Evolutionary conservation across 192 early-diverging fungal genomes (phyloP).

Genomic region (Coemansia sp.): DNA sequence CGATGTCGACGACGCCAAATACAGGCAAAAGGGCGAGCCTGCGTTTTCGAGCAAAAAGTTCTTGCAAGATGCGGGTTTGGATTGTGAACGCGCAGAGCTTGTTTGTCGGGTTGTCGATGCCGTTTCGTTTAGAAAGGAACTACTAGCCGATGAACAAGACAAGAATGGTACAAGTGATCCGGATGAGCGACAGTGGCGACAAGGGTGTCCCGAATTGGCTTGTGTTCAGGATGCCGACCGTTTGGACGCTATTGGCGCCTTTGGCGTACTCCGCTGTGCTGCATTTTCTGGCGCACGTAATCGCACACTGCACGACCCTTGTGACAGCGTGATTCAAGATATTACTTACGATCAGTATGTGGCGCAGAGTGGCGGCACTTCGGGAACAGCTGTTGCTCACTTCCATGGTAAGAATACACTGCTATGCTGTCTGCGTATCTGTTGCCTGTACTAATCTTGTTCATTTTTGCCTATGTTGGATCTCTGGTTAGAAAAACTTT

Average conservation of each 20-base stretch:
- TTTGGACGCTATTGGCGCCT: constrained; percentile 74
- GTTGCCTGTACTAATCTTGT: not conserved
- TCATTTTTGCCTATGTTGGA: not conserved
- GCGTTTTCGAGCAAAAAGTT: constrained; percentile 57
- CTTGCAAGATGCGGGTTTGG: constrained; percentile 50
- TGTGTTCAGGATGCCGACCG: constrained; percentile 77
- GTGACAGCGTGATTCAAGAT: constrained; percentile 52
- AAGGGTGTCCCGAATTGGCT: constrained; percentile 61
- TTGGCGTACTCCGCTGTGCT: constrained; percentile 73
- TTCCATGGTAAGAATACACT: constrained; percentile 60
- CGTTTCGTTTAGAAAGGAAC: constrained; percentile 69
- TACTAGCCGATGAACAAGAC: constrained; percentile 55
- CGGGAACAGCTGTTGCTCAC: constrained; percentile 64
- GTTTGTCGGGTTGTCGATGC: constrained; percentile 64
- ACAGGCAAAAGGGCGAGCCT: constrained; percentile 47
- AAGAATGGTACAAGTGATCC: constrained; percentile 16
- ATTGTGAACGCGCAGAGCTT: constrained; percentile 47
- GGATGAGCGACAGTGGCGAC: constrained; percentile 57
- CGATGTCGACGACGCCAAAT: constrained; percentile 73
- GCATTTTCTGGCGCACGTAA: constrained; percentile 69
- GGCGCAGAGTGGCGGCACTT: constrained; percentile 49
- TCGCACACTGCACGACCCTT: constrained; percentile 60
- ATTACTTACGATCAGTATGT: constrained; percentile 68
- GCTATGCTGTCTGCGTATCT: not conserved
- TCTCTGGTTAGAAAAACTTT: constrained; percentile 63